phyloP scores from a whole-genome alignment of 805 yeast species.

The Sugiyamaella qingdaonensis region DNA sequence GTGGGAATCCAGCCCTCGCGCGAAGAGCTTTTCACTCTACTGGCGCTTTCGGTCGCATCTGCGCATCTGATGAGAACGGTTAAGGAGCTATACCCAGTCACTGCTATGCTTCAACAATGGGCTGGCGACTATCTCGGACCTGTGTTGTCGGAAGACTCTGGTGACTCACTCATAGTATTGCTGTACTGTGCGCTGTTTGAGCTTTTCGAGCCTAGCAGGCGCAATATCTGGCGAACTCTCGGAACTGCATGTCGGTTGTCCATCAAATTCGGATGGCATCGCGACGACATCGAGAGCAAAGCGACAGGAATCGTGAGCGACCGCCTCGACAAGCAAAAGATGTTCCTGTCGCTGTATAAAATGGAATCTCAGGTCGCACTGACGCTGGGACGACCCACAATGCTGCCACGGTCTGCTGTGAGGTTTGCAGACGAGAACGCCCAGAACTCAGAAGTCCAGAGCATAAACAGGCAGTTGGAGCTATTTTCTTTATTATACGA shows the following conservation, averaged over 20 bases:
- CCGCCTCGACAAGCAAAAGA: neutral
- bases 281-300: neutral
- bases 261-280: conserved; percentile 1
- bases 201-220: conserved; percentile 1
- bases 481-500: neutral
- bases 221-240: neutral
- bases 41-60: neutral
- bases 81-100: neutral
- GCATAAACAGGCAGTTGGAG: neutral
- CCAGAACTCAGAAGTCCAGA: neutral
- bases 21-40: neutral
- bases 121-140: neutral
- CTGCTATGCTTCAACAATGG: conserved; percentile 1
- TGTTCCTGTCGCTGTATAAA: neutral
- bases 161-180: neutral
- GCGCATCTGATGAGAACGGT: neutral
- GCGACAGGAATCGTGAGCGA: neutral
- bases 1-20: neutral
- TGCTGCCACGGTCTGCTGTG: neutral
- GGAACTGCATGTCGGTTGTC: neutral
- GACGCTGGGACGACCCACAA: neutral
- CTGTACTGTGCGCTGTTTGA: neutral
- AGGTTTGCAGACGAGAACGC: neutral
- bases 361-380: neutral
- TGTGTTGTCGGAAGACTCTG: neutral